Evolutionary conservation across 2,329 filamentous ascomycete species (phyloP).

Genomic region (Orbilia javanica): DNA sequence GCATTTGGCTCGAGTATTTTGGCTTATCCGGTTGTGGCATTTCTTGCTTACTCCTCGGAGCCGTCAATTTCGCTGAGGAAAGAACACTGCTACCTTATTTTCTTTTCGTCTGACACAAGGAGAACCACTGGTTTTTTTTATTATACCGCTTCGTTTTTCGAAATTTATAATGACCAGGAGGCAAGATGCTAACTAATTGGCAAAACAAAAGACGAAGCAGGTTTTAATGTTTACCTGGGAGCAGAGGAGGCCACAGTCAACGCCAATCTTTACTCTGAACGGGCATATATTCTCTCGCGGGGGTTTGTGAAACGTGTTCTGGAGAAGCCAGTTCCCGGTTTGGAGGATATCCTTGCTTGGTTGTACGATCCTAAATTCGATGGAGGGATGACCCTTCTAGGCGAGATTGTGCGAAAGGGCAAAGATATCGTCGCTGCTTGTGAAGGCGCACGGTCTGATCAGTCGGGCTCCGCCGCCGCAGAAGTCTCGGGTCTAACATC

Average conservation of each 20-base stretch:
- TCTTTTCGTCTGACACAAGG: conserved; percentile 51
- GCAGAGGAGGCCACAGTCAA: conserved; percentile 67
- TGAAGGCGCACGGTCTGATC: conserved; percentile 51
- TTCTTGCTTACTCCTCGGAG: conserved; percentile 63
- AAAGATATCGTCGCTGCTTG: conserved; percentile 66
- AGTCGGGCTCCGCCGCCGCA: conserved; percentile 56
- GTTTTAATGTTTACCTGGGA: conserved; percentile 70
- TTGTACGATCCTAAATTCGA: conserved; percentile 66
- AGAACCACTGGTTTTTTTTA: background rate
- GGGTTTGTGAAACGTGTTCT: conserved; percentile 69
- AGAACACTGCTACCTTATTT: conserved; percentile 70
- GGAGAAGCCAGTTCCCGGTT: conserved; percentile 65
- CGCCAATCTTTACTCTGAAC: conserved; percentile 70
- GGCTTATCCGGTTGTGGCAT: conserved; percentile 41
- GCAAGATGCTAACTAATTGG: conserved; percentile 15
- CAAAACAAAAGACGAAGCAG: conserved; percentile 72
- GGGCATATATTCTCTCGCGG: conserved; percentile 70
- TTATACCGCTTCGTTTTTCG: background rate
- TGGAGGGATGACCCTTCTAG: conserved; percentile 65
- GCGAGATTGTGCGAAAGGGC: conserved; percentile 66
- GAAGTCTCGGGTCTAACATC: conserved; percentile 56
- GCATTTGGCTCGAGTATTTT: conserved; percentile 72
- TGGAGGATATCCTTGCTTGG: conserved; percentile 70
- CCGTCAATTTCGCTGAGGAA: conserved; percentile 70
- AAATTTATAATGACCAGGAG: background rate